Evolutionary conservation across 352 stramenopile genomes (phyloP), one percentile per base, ranked within the genome.

Genomic region (Thalassiosira allenii): DNA sequence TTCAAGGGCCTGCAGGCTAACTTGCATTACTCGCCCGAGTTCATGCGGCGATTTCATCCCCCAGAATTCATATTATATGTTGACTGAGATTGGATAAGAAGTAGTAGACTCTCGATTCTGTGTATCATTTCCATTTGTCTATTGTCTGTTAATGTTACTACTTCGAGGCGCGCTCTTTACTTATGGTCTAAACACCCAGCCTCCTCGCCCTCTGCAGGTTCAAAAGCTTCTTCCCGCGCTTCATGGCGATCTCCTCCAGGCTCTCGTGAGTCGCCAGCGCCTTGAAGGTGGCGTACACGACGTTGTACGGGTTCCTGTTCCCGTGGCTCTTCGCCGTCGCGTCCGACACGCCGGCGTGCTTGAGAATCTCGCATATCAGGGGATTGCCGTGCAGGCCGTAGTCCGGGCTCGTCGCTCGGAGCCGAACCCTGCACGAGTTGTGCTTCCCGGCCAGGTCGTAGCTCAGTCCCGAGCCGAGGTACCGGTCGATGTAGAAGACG

Each of bases 401-500:
- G 62, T 89, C 73, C 0, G 83, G 80, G 27, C 67, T 78, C 0
- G 86, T 86, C 1, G 95, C 92, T 43, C 95, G 89, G 32, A 98
- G 84, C 62, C 96, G 94, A 6, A 98, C 92, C 75, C 93, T 96
- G 84, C 94, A 98, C 58, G 92, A 97, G 90, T 98, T 98, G 91
- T 97, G 97, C 84, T 97, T 97, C 78, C 96, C 96, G 25, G 91
- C 90, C 72, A 98, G 89, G 80, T 98, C 96, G 74, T 97, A 92
- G 72, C 92, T 97, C 43, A 98, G 87, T 59, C 94, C 96, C 59
- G 89, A 88, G 68, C 96, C 90, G 66, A 97, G 90, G 84, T 98
- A 98, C 62, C 96, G 94, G 87, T 98, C 96, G 37, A 98, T 92
- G 89, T 97, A 98, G 71, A 96, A 97, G 58, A 98, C 96, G 77